phyloP scores from a whole-genome alignment of 1,284 basidiomycete species.

The Wallemia hederae region DNA sequence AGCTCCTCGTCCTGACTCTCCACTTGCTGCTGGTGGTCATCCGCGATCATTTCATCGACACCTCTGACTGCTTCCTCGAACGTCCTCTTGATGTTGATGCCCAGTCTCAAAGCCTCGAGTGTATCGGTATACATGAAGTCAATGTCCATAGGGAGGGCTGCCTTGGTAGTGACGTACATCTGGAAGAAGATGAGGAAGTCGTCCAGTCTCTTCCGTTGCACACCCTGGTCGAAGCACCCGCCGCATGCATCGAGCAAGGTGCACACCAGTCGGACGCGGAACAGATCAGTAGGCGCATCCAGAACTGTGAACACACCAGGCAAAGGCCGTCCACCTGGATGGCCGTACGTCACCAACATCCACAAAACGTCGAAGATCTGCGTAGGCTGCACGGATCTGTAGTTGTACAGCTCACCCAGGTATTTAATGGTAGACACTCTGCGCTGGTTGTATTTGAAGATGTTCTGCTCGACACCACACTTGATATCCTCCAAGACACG shows the following conservation, averaged over 20 bases:
- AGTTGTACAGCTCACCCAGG: slow-evolving; percentile 89
- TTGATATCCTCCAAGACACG: slow-evolving; percentile 79
- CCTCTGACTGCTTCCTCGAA: slow-evolving; percentile 56
- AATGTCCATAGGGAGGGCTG: slow-evolving; percentile 71
- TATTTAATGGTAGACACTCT: slow-evolving; percentile 73
- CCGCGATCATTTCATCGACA: slow-evolving; percentile 62
- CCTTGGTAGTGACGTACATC: slow-evolving; percentile 71
- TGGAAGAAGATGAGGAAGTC: slow-evolving; percentile 78
- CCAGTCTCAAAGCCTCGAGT: slow-evolving; percentile 53
- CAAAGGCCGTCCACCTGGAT: slow-evolving; percentile 65
- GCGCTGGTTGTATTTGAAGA: slow-evolving; percentile 83
- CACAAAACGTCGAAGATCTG: slow-evolving; percentile 84
- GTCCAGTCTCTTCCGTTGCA: slow-evolving; percentile 68
- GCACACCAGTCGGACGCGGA: slow-evolving; percentile 72
- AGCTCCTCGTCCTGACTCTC: not conserved
- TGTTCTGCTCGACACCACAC: slow-evolving; percentile 68
- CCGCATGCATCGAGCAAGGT: slow-evolving; percentile 81
- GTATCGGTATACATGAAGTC: slow-evolving; percentile 91
- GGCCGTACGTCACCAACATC: slow-evolving; percentile 84
- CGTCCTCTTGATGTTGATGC: slow-evolving; percentile 42
- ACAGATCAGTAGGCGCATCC: slow-evolving; percentile 86
- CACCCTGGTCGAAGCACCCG: slow-evolving; percentile 85
- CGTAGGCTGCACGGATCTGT: slow-evolving; percentile 60
- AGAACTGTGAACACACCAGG: slow-evolving; percentile 44
- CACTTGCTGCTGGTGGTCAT: slow-evolving; percentile 5